Evolutionary conservation across 768 basidiomycete species (phyloP).

Genomic region (Termitomyces sp.): DNA sequence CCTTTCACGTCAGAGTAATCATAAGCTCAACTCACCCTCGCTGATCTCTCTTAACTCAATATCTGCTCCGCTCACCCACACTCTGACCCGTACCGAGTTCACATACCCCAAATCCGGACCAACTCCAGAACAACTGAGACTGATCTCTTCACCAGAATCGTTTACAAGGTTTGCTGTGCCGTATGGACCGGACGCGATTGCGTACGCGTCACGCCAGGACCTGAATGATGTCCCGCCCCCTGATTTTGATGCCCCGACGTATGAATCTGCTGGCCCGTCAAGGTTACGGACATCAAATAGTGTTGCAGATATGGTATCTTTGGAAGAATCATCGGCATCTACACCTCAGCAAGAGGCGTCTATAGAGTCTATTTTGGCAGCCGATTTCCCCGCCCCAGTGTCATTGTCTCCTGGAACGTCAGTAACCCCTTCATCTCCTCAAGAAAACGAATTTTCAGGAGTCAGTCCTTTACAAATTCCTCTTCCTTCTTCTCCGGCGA

Average conservation of each 20-base stretch:
- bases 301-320: constrained; percentile 15
- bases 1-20: constrained; percentile 43
- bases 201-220: constrained; percentile 48
- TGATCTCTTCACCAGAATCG: constrained; percentile 66
- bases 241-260: constrained; percentile 41
- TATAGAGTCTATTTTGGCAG: not conserved
- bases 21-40: constrained; percentile 60
- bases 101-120: constrained; percentile 61
- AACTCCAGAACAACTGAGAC: constrained; percentile 60
- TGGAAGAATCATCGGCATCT: constrained; percentile 3
- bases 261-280: constrained; percentile 23
- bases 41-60: constrained; percentile 72
- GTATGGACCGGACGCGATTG: constrained; percentile 71
- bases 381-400: not conserved
- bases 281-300: constrained; percentile 25
- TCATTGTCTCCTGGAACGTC: not conserved
- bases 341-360: constrained; percentile 1
- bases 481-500: constrained; percentile 6
- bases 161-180: constrained; percentile 72
- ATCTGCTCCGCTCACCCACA: constrained; percentile 74
- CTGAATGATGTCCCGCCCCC: constrained; percentile 46
- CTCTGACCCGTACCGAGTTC: constrained; percentile 67
- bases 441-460: not conserved
- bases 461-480: constrained; percentile 14
- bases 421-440: not conserved